These are phyloP conservation scores for Elaeagnus macrophylla DNA, from an alignment of 306 rosid species.

Conservation along the genomic window DNA sequence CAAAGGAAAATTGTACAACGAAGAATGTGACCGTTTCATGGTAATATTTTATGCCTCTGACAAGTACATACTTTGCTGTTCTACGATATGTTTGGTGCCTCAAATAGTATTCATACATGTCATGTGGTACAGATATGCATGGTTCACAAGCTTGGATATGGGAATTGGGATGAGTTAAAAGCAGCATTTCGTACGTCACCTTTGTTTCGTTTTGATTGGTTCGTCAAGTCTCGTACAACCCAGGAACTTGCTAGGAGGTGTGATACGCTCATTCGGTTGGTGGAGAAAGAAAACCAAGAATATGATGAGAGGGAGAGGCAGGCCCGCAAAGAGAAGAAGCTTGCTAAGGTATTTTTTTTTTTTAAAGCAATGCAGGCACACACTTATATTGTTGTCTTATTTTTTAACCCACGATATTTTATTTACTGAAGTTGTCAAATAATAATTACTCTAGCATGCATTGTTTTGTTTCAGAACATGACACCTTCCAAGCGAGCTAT, in stretches of 20 bases:
- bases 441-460: not conserved
- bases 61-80: not conserved
- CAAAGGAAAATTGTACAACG: conserved; percentile 93
- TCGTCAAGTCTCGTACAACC: conserved; percentile 95
- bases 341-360: conserved; percentile 59
- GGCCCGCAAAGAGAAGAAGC: conserved; percentile 98
- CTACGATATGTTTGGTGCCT: not conserved
- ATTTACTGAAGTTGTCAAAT: not conserved
- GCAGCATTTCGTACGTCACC: conserved; percentile 95
- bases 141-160: conserved; percentile 98
- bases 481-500: conserved; percentile 77
- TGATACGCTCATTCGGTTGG: conserved; percentile 83
- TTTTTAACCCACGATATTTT: not conserved
- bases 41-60: conserved; percentile 21
- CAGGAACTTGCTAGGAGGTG: conserved; percentile 99
- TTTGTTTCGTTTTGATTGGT: conserved; percentile 98
- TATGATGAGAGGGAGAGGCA: conserved; percentile 93
- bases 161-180: conserved; percentile 97
- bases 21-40: conserved; percentile 99
- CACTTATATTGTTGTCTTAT: not conserved
- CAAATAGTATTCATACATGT: not conserved
- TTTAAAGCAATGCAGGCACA: not conserved
- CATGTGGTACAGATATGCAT: conserved; percentile 62
- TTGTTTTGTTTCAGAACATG: conserved; percentile 48
- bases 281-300: conserved; percentile 99